Base-by-base conservation (phyloP, 73 alveolate genomes). In the Paramecium caudatum region DNA sequence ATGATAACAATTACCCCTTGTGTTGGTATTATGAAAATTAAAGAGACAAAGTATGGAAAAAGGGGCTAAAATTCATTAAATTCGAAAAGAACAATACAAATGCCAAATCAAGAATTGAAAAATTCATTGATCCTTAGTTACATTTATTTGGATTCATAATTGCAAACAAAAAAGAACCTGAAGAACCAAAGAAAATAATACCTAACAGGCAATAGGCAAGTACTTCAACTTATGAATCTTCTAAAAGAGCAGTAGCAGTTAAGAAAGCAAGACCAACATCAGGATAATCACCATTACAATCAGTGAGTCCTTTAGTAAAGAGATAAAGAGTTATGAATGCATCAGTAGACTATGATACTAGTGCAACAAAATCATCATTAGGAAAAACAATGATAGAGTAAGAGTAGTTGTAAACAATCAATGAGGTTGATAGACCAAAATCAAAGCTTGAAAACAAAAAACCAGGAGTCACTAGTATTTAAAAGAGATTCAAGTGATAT, bases 21-120 rank as follows among this genome's bases (percentile, higher is more conserved):
- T 74, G 88, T 74, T 74, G 88, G 88, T 74, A 74, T 74, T 74
- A 21, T 43, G 88, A 74, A 74, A 74, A 41, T 74, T 41, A 74
- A 41, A 74, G 88, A 74, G 88, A 45, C 5, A 74, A 37, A 43
- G 39, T 45, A 16, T 74, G 88, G 88, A 74, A 74, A 46, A 45
- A 37, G 10, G 88, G 88, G 5, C 69, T 74, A 6, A 74, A 74
- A 39, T 74, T 39, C 21, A 74, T 74, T 8, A 74, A 74, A 34
- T 74, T 74, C 32, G 88, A 74, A 12, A 74, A 74, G 32, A 74
- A 41, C 47, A 19, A 10, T 10, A 37, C 17, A 10, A 21, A 15
- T 4, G 88, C 88, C 16, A 74, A 74, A 25, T 13, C 1, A 2
- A 37, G 62, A 43, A 74, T 74, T 6, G 39, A 45, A 10, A 74